phyloP scores from a whole-genome alignment of 495 filamentous ascomycete genomes.

The Neurospora pannonica region DNA sequence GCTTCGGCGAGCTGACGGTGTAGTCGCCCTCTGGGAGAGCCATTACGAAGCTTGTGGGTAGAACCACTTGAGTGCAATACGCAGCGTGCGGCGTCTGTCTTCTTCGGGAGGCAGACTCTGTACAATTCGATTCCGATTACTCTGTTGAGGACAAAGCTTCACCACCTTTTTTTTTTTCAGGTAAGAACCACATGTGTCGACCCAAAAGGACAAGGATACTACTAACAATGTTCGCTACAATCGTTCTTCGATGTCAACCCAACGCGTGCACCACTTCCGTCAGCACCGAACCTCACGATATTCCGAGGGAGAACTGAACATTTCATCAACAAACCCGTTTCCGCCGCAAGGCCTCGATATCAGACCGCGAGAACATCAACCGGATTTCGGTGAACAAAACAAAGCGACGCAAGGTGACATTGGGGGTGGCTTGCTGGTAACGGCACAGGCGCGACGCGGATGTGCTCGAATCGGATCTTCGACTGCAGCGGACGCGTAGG shows the following conservation, averaged over 20 bases:
- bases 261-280: not conserved
- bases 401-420: not conserved
- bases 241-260: not conserved
- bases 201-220: constrained; percentile 6
- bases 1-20: not conserved
- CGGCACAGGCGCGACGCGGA: not conserved
- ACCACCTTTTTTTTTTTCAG: constrained; percentile 7
- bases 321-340: not conserved
- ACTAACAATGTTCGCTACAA: constrained; percentile 2
- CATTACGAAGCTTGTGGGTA: constrained; percentile 18
- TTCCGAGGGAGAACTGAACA: not conserved
- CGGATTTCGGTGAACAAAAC: not conserved
- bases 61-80: constrained; percentile 17
- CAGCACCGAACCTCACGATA: not conserved
- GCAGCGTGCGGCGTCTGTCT: constrained; percentile 7
- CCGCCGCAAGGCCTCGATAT: not conserved
- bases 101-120: not conserved
- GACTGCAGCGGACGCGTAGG: not conserved
- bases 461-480: not conserved
- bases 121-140: constrained; percentile 18
- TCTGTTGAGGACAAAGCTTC: constrained; percentile 17
- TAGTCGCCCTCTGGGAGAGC: constrained; percentile 12
- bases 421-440: not conserved
- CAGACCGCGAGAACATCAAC: not conserved
- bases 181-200: constrained; percentile 2